Percentiles rank a stretch among this genome's conserved stretches.
phyloP scores from a whole-genome alignment of 805 yeast species.

The Kodamaea restingae region DNA sequence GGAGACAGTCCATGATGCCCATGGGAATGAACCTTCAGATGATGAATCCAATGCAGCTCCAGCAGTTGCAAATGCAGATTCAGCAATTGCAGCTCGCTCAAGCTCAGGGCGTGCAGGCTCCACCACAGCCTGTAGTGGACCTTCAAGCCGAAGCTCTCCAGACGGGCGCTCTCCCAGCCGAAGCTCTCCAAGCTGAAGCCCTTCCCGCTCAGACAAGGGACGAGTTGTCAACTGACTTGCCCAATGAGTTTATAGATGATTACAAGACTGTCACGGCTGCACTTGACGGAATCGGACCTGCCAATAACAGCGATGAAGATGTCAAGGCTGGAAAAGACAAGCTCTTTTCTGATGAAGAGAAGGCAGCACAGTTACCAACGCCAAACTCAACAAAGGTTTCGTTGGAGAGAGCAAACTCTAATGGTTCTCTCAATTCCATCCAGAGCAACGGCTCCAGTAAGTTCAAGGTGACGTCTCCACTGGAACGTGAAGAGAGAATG shows the following conservation, averaged over 20 bases:
- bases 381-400: conserved; percentile 13
- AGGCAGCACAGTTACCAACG: conserved; percentile 13
- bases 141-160: not conserved
- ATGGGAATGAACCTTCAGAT: conserved; percentile 7
- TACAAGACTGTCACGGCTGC: conserved; percentile 1
- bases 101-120: conserved; percentile 8
- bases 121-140: too few species aligned
- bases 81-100: conserved; percentile 14
- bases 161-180: not conserved
- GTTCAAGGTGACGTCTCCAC: conserved; percentile 18
- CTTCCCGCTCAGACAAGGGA: too few species aligned
- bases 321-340: not conserved
- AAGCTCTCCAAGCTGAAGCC: too few species aligned
- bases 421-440: conserved; percentile 26
- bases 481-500: conserved; percentile 12
- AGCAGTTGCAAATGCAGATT: conserved; percentile 14
- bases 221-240: too few species aligned
- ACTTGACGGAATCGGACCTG: too few species aligned
- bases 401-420: conserved; percentile 10
- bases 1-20: conserved; percentile 11
- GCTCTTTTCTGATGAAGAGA: not conserved
- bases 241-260: not conserved
- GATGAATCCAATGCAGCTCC: conserved; percentile 10
- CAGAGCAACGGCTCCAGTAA: conserved; percentile 29
- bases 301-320: conserved; percentile 1